Evolutionary conservation across 768 basidiomycete genomes (phyloP).

Genomic region (Suillus discolor): DNA sequence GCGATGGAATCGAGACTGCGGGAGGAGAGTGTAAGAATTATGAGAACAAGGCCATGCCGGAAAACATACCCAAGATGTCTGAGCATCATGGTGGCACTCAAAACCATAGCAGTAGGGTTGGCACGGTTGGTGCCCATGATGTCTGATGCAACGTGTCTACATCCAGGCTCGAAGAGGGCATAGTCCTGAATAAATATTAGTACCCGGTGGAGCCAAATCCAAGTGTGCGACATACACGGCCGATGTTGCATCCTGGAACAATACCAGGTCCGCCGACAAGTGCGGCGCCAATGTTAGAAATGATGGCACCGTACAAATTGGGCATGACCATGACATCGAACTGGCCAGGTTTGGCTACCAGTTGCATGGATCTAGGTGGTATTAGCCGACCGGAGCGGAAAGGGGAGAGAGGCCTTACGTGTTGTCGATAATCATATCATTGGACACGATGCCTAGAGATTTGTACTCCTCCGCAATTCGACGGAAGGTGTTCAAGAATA

Average conservation of each 20-base stretch:
- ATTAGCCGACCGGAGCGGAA: not conserved
- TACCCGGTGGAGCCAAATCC: conserved; percentile 2
- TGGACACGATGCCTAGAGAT: conserved; percentile 85
- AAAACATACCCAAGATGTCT: conserved; percentile 84
- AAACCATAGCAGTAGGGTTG: conserved; percentile 97
- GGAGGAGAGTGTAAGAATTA: conserved; percentile 15
- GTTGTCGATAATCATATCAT: conserved; percentile 99
- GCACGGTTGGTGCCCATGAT: conserved; percentile 96
- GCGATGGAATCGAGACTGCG: conserved; percentile 87
- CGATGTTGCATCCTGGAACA: conserved; percentile 98
- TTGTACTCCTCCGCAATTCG: conserved; percentile 96
- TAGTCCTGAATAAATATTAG: conserved; percentile 64
- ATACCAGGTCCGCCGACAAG: conserved; percentile 98
- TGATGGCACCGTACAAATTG: conserved; percentile 95
- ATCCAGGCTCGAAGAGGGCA: conserved; percentile 98
- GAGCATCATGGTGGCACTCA: conserved; percentile 97
- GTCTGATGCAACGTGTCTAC: conserved; percentile 92
- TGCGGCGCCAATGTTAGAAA: conserved; percentile 97
- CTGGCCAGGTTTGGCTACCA: conserved; percentile 92
- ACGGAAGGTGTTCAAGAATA: conserved; percentile 98
- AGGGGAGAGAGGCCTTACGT: conserved; percentile 55
- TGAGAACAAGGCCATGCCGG: conserved; percentile 20
- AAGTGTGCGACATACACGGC: conserved; percentile 59
- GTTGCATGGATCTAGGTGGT: conserved; percentile 88
- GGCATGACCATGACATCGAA: conserved; percentile 99